These are phyloP conservation scores for Osmanthus fragrans DNA, from an alignment of 257 asterid species.

Conservation along the genomic window DNA sequence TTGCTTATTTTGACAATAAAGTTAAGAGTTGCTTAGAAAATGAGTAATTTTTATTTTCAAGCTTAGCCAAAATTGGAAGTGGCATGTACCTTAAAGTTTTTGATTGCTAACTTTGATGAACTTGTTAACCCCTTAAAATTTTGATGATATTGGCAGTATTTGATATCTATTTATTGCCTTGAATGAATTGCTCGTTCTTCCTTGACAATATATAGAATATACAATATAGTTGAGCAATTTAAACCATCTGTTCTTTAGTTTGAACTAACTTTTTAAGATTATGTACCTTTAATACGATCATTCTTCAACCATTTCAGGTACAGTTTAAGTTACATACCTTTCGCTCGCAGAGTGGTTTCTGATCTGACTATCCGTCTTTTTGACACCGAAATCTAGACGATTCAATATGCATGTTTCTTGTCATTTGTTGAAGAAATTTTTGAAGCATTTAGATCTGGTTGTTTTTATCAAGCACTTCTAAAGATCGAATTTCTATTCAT, in stretches of 20 bases:
- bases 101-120: not conserved
- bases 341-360: constrained; percentile 90
- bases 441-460: constrained; percentile 16
- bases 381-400: constrained; percentile 82
- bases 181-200: not conserved
- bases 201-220: not conserved
- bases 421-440: constrained; percentile 11
- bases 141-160: not conserved
- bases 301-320: constrained; percentile 65
- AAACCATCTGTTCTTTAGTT: not conserved
- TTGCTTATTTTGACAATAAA: too few species aligned
- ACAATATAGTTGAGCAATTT: not conserved
- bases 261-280: not conserved
- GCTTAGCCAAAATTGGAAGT: too few species aligned
- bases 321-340: constrained; percentile 92
- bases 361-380: constrained; percentile 74
- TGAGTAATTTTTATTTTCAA: too few species aligned
- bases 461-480: constrained; percentile 21
- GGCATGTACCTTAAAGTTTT: too few species aligned
- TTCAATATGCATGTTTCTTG: constrained; percentile 17
- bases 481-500: constrained; percentile 24
- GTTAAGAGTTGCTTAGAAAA: not conserved
- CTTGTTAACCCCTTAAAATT: not conserved
- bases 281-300: not conserved
- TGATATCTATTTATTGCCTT: constrained; percentile 2